Evolutionary conservation across 805 yeast genomes (phyloP), one percentile per base, ranked within the genome.

Genomic region (Teunomyces tritomae): DNA sequence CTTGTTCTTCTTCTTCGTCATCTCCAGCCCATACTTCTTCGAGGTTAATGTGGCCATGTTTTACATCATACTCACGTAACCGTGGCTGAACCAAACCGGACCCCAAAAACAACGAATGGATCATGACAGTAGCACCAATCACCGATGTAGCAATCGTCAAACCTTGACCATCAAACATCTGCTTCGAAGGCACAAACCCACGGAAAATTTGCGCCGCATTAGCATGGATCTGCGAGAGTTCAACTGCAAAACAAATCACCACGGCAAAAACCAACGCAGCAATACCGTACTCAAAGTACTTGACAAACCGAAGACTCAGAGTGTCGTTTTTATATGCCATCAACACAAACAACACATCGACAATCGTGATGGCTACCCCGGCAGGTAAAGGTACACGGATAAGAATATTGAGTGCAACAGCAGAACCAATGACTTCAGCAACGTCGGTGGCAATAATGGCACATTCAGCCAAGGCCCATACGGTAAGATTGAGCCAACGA

Each of bases 391-490:
- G 80, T 10, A 76, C 60, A 44, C 63, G 65, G 40, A 74, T 44
- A 48, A 76, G 63, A 36, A 76, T 74, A 53, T 76, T 76, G 52
- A 76, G 61, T 0, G 81, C 80, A 48, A 76, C 68, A 10, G 80
- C 79, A n/a, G 76, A 67, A 47, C 81, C 81, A 47, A 76, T 75
- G 32, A 76, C 81, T 55, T 76, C 81, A 8, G 81, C 80, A n/a
- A 76, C 64, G 59, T 76, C 81, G 4, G 81, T 76, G 6, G 81
- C 79, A 13, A 76, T 68, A 37, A 76, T 76, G 45, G 80, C 79
- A 53, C 67, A 61, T 55, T 76, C 81, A 9, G 80, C 78, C 14
- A 73, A 56, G 11, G 72, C 42, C 72, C 78, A 76, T 4, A 76
- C 45, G 4, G 51, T 39, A 29, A 53, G 51, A 52, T 76, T 76